Percentiles rank a stretch among this genome's conserved stretches.
Conservation (phyloP, 441 rosid genomes). For the Monsonia emarginata region DNA sequence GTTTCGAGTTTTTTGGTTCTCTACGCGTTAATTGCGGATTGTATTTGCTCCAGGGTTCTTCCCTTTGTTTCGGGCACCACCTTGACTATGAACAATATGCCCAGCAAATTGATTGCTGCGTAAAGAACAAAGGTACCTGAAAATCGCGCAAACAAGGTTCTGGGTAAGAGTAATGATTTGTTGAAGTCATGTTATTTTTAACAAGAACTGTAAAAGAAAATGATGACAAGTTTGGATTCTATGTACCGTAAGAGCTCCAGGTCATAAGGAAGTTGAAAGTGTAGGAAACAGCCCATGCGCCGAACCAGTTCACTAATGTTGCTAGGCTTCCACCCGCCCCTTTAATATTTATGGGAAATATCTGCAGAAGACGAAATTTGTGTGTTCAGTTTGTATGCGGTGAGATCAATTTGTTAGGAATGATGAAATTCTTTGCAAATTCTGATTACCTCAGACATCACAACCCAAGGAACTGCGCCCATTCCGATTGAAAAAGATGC, state of each 20-base stretch:
- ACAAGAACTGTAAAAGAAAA: too few species aligned
- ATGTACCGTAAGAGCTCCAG: slow-evolving; percentile 50
- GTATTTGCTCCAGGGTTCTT: slow-evolving; percentile 60
- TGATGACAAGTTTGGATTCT: not conserved
- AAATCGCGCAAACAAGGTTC: not conserved
- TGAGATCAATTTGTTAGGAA: not conserved
- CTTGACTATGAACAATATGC: slow-evolving; percentile 36
- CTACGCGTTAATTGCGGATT: slow-evolving; percentile 20
- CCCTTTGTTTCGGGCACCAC: slow-evolving; percentile 76
- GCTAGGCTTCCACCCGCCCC: slow-evolving; percentile 59
- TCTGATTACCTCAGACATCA: slow-evolving; percentile 64
- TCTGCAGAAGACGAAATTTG: slow-evolving; percentile 21
- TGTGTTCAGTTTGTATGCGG: not conserved
- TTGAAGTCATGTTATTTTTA: too few species aligned
- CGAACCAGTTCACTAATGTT: slow-evolving; percentile 41
- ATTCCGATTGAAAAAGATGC: slow-evolving; percentile 46
- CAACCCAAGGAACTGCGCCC: slow-evolving; percentile 63
- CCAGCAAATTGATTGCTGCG: slow-evolving; percentile 29
- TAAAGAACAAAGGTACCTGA: slow-evolving; percentile 48
- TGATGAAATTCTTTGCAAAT: not conserved
- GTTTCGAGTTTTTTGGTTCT: not conserved
- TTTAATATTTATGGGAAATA: slow-evolving; percentile 53
- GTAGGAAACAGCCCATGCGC: slow-evolving; percentile 52
- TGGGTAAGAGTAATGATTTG: not conserved
- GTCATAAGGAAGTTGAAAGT: slow-evolving; percentile 48